phyloP scores from a whole-genome alignment of 2,329 filamentous ascomycete genomes.

The Thelonectria rubi region DNA sequence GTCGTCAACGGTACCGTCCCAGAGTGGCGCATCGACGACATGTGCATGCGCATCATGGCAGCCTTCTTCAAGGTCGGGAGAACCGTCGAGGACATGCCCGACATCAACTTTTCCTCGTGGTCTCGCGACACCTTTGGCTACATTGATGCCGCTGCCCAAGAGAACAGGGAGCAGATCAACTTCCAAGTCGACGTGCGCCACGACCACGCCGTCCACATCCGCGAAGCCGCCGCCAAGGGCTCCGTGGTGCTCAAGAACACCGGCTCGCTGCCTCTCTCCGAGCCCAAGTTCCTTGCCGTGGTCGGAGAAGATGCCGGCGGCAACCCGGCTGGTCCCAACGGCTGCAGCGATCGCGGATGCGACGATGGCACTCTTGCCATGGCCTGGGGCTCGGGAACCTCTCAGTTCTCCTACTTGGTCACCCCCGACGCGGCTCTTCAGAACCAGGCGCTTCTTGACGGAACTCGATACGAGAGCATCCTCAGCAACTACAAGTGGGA shows the following conservation, averaged over 20 bases:
- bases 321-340: constrained; percentile 79
- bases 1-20: constrained; percentile 91
- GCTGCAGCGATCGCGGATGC: constrained; percentile 74
- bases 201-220: constrained; percentile 77
- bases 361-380: constrained; percentile 72
- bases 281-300: constrained; percentile 78
- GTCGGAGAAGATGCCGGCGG: constrained; percentile 86
- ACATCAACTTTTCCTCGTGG: constrained; percentile 91
- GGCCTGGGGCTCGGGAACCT: constrained; percentile 81
- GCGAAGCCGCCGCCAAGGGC: constrained; percentile 79
- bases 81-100: constrained; percentile 55
- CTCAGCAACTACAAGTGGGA: constrained; percentile 70
- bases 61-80: constrained; percentile 73
- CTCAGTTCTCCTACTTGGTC: constrained; percentile 79
- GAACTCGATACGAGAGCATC: constrained; percentile 70
- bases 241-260: constrained; percentile 91
- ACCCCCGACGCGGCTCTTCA: constrained; percentile 77
- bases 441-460: constrained; percentile 67
- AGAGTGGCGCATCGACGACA: constrained; percentile 88
- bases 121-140: constrained; percentile 78
- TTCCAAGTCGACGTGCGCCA: constrained; percentile 84
- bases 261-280: constrained; percentile 78
- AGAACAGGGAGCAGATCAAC: constrained; percentile 76
- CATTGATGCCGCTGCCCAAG: constrained; percentile 68
- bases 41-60: constrained; percentile 84